Conservation (phyloP, 1,284 basidiomycete genomes). For the Mycosarcoma maydis region DNA sequence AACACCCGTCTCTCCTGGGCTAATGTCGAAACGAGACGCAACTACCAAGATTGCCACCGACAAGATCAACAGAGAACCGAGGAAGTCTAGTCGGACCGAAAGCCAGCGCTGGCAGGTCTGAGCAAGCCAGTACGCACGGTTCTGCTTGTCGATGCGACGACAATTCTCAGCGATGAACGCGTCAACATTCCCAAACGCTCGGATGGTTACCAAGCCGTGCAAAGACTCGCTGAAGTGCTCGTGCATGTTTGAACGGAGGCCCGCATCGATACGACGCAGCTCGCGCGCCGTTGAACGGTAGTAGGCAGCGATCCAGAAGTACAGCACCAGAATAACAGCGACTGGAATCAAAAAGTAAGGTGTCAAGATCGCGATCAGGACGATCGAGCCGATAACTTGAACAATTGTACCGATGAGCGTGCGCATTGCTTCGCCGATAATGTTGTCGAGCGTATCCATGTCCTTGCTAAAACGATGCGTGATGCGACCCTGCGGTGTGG, state of each 20-base stretch:
- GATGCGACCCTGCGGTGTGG: conserved; percentile 50
- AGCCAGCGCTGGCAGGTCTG: conserved; percentile 51
- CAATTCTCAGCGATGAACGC: conserved; percentile 30
- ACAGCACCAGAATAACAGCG: conserved; percentile 74
- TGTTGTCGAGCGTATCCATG: conserved; percentile 65
- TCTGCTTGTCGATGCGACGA: conserved; percentile 33
- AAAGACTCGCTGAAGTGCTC: conserved; percentile 48
- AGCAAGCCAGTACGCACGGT: conserved; percentile 49
- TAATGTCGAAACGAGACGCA: conserved; percentile 77
- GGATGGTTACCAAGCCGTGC: conserved; percentile 35
- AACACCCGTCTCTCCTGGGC: conserved; percentile 80
- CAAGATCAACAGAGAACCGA: conserved; percentile 76
- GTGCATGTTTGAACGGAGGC: conserved; percentile 44
- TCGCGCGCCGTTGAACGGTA: conserved; percentile 38
- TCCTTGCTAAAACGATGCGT: conserved; percentile 56
- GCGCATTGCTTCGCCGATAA: conserved; percentile 75
- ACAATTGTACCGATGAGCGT: conserved; percentile 77
- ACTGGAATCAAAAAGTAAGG: conserved; percentile 80
- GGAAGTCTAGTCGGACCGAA: conserved; percentile 80
- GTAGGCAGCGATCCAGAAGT: conserved; percentile 60
- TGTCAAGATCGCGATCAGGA: conserved; percentile 79
- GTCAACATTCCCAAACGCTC: conserved; percentile 33
- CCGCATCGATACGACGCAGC: conserved; percentile 31
- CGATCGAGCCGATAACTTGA: conserved; percentile 77
- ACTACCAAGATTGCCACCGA: conserved; percentile 80